Base-by-base conservation (phyloP, 495 filamentous ascomycete species). In the Podospora comata region DNA sequence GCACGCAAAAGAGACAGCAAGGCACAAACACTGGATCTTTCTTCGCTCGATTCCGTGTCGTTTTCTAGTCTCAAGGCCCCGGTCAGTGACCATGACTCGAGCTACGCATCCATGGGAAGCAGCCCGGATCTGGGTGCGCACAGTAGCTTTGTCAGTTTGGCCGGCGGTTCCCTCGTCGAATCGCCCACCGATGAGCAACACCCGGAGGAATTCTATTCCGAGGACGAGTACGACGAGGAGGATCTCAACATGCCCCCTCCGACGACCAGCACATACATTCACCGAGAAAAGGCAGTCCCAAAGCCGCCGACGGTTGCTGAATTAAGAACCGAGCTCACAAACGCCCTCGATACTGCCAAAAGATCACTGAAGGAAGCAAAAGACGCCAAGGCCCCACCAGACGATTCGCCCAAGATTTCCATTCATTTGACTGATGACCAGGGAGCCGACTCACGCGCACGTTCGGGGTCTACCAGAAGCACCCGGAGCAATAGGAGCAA, bases 231-330 rank as follows among this genome's bases (percentile, higher is more conserved):
- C 48, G 83, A 87, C 1, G 86, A 89, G 69, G 79, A 84, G 19
- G 87, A 90, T 19, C 81, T 85, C 28, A 81, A 87, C 54, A 94
- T 99, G 89, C 88, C 97, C 16, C 95, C 95, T 5, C 95, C 95
- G 3, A 99, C 95, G 0, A 93, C 93, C 9, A 97, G 93, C 81
- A 98, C 96, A 7, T 99, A 98, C 78, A 95, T 90, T 70, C 89
- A 93, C 71, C 90, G 91, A 71, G 89, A 91, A 39, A 94, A 93
- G 69, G 89, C 90, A 62, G 84, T 97, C 39, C 88, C 91, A n/a
- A 94, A 90, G 4, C 92, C 94, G 20, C 96, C 95, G 48, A 89
- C 94, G 63, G 83, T 93, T 55, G 81, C 88, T 23, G 88, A 93
- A 65, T 80, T 98, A 32, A 88, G 93, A 62, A 82, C 87, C 27